Conservation (phyloP, 1,284 basidiomycete genomes). For the Trametes polyzona region DNA sequence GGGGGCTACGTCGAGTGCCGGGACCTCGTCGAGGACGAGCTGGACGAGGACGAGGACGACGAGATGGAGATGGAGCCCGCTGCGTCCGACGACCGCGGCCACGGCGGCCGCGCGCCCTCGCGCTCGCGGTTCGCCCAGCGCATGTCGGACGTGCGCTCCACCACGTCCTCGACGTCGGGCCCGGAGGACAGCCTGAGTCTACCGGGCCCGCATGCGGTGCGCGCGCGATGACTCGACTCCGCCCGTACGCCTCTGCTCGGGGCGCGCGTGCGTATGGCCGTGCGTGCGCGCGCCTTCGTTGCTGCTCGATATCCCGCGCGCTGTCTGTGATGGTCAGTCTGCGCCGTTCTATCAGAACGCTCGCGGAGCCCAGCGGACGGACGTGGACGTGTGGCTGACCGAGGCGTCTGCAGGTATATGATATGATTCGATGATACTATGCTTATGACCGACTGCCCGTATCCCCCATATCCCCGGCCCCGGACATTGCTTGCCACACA, state of each 20-base stretch:
- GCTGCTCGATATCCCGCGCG: neutral
- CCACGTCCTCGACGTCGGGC: conserved; percentile 29
- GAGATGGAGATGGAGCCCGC: conserved; percentile 6
- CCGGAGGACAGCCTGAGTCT: conserved; percentile 16
- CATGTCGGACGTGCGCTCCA: conserved; percentile 35
- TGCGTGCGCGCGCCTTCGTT: too few species aligned
- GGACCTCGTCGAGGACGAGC: conserved; percentile 44
- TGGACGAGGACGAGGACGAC: conserved; percentile 31
- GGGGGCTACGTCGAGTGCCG: conserved; percentile 54
- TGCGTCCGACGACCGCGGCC: neutral
- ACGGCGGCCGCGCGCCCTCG: conserved; percentile 14
- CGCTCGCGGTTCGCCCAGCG: conserved; percentile 26
- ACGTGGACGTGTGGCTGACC: neutral
- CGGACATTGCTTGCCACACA: conserved; percentile 7
- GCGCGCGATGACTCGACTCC: neutral
- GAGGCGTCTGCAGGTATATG: neutral
- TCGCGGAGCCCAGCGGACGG: neutral
- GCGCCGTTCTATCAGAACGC: neutral
- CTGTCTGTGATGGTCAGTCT: conserved; percentile 7
- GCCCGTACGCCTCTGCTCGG: neutral
- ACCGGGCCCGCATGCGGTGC: conserved; percentile 8
- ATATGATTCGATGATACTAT: too few species aligned
- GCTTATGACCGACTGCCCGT: neutral
- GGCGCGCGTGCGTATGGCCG: neutral
- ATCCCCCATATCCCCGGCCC: conserved; percentile 2